Evolutionary conservation across 257 asterid genomes (phyloP), one percentile per base, ranked within the genome.

Genomic region (Solanum chilense): DNA sequence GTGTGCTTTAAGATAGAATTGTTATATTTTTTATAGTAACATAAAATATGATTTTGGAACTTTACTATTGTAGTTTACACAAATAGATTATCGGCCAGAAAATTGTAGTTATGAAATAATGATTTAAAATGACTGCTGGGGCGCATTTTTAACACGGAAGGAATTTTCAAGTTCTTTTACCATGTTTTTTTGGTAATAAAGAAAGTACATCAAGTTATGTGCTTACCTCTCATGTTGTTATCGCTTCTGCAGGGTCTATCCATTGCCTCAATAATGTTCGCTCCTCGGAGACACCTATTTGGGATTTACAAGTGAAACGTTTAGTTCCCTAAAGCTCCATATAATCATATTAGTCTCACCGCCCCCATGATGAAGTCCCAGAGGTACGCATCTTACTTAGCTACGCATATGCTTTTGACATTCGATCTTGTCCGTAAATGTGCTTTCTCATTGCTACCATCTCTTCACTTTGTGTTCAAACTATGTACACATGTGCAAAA

Each of bases 231-330:
- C 3, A 16, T 52, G 60, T 52, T 52, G 60, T 52, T 52, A 52
- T 15, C 23, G 23, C 23, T 52, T 52, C 1, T 52, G 60, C 23
- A 52, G 23, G 60, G 60, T 3, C 12, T 60, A 60, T 60, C 10
- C 62, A 0, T 52, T 52, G 62, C 62, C 73, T 95, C 98, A 0
- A 97, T 95, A 86, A 93, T 97, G 95, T 94, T 94, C 87, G 98
- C 98, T 60, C 98, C 98, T 39, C 91, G 77, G 75, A 98, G 93
- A 39, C 83, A 66, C 99, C 99, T 86, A 83, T 94, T 64, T 97
- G 93, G 91, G 98, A 96, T 42, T 80, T 92, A 37, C 94, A 90
- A 37, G 39, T 37, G 39, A 37, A 37, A 37, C 39, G 39, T 37
- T 35, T 37, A 37, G 39, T 37, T 37, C 39, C 39, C 7, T 6